Conservation (phyloP, 1,139 yeast species). For the Casaregolazyma suthepensis region DNA sequence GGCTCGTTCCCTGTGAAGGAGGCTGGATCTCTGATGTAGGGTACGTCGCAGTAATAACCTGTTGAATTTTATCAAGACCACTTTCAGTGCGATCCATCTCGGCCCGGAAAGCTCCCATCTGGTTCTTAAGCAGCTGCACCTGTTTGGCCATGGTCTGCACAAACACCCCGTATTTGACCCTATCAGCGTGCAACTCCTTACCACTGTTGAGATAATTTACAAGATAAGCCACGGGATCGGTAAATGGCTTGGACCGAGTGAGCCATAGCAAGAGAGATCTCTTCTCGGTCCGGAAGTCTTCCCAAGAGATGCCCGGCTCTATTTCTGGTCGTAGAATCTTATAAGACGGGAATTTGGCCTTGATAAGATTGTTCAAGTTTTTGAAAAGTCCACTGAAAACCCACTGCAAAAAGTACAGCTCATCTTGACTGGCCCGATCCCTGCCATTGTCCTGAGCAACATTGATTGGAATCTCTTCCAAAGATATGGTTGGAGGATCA, state of each 20-base stretch:
- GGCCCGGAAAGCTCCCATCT: slow-evolving; percentile 9
- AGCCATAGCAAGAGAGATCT: slow-evolving; percentile 24
- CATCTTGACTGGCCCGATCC: slow-evolving; percentile 18
- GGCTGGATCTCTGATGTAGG: slow-evolving; percentile 2
- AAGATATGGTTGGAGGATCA: slow-evolving; percentile 14
- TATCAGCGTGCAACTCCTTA: slow-evolving; percentile 1
- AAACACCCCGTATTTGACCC: slow-evolving; percentile 10
- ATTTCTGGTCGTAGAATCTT: slow-evolving; percentile 21
- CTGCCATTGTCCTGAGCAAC: slow-evolving; percentile 18
- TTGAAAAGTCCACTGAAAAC: slow-evolving; percentile 20
- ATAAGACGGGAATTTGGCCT: slow-evolving; percentile 15
- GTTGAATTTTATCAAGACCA: slow-evolving; percentile 11
- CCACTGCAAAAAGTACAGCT: slow-evolving; percentile 24
- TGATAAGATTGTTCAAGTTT: slow-evolving; percentile 13
- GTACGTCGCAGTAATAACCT: slow-evolving; percentile 4
- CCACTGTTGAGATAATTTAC: slow-evolving; percentile 3
- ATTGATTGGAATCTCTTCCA: slow-evolving; percentile 20
- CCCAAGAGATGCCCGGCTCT: slow-evolving; percentile 26
- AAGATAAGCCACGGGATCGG: slow-evolving; percentile 11
- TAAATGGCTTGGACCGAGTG: slow-evolving; percentile 13
- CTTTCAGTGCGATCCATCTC: slow-evolving; percentile 13
- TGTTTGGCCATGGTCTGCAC: slow-evolving; percentile 9
- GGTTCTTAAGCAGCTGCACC: slow-evolving; percentile 9
- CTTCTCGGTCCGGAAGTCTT: slow-evolving; percentile 20
- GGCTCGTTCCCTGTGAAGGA: background rate